A percentile compares a stretch with the other conserved stretches of the same genome.
Evolutionary conservation across 306 rosid species (phyloP).

Genomic region (Glycyrrhiza uralensis): DNA sequence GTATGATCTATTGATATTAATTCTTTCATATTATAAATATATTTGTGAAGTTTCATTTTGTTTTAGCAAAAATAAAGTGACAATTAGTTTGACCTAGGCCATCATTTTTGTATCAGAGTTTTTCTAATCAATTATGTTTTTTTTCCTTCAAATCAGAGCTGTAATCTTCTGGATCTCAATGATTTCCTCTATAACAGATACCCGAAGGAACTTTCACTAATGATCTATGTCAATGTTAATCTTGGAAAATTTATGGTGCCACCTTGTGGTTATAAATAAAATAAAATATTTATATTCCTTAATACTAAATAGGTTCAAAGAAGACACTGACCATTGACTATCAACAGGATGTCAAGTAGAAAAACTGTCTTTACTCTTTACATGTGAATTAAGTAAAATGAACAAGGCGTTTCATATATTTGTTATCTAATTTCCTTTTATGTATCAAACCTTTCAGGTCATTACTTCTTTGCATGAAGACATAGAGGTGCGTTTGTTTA

Average conservation of each 20-base stretch:
- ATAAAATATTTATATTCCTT: background rate
- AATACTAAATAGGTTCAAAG: background rate
- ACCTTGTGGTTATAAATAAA: conserved; percentile 8
- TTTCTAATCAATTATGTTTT: background rate
- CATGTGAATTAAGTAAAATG: background rate
- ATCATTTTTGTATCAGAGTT: background rate
- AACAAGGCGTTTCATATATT: conserved; percentile 4
- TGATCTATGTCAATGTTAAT: background rate
- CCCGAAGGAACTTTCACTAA: background rate
- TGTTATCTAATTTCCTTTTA: conserved; percentile 13
- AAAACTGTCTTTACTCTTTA: background rate
- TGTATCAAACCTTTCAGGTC: conserved; percentile 55
- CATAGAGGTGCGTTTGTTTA: conserved; percentile 55
- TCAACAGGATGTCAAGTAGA: background rate
- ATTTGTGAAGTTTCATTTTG: background rate
- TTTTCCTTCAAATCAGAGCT: background rate
- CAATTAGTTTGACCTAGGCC: background rate
- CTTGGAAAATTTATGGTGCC: background rate
- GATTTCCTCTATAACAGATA: background rate
- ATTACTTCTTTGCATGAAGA: conserved; percentile 68
- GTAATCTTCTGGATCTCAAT: conserved; percentile 2
- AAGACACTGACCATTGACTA: background rate
- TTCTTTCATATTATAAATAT: conserved; percentile 1
- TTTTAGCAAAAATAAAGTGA: background rate
- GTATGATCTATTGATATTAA: conserved; percentile 35